Evolutionary conservation across 2,329 filamentous ascomycete species (phyloP).

Genomic region (Fusarium continuum): DNA sequence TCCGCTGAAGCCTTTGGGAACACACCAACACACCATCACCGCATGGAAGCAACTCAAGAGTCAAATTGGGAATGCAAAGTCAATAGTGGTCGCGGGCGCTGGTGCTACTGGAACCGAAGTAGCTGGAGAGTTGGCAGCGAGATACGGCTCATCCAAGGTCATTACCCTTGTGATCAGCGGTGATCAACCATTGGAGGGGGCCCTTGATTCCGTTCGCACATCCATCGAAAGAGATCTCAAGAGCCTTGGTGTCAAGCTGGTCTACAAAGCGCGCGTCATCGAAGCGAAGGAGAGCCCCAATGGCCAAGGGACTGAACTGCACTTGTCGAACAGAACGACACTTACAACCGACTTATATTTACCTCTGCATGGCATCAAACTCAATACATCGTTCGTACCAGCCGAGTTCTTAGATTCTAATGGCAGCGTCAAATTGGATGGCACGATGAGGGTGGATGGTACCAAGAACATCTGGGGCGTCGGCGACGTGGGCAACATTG

Average conservation of each 20-base stretch:
- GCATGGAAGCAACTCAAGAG: conserved; percentile 48
- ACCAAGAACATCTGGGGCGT: conserved; percentile 54
- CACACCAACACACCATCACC: conserved; percentile 53
- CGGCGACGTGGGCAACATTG: conserved; percentile 54
- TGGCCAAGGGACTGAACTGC: conserved; percentile 33
- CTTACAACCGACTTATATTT: conserved; percentile 53
- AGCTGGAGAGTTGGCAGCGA: conserved; percentile 49
- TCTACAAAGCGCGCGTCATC: conserved; percentile 49
- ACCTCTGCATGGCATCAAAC: conserved; percentile 54
- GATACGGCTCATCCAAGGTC: conserved; percentile 44
- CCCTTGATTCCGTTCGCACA: conserved; percentile 46
- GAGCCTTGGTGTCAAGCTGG: conserved; percentile 41
- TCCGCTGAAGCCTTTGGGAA: conserved; percentile 59
- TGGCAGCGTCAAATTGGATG: conserved; percentile 49
- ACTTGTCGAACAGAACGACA: conserved; percentile 45
- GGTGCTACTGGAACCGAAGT: conserved; percentile 52
- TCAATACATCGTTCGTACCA: conserved; percentile 56
- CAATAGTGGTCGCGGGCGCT: conserved; percentile 51
- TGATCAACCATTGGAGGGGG: conserved; percentile 27
- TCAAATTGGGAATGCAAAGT: conserved; percentile 37
- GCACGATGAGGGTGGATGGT: conserved; percentile 45
- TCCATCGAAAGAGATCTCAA: conserved; percentile 36
- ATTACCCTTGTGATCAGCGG: conserved; percentile 42
- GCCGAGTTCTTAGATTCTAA: conserved; percentile 44
- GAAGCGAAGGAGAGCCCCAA: conserved; percentile 11